These are phyloP conservation scores for Leishmania guyanensis DNA, from an alignment of 208 protist species.

Conservation along the genomic window DNA sequence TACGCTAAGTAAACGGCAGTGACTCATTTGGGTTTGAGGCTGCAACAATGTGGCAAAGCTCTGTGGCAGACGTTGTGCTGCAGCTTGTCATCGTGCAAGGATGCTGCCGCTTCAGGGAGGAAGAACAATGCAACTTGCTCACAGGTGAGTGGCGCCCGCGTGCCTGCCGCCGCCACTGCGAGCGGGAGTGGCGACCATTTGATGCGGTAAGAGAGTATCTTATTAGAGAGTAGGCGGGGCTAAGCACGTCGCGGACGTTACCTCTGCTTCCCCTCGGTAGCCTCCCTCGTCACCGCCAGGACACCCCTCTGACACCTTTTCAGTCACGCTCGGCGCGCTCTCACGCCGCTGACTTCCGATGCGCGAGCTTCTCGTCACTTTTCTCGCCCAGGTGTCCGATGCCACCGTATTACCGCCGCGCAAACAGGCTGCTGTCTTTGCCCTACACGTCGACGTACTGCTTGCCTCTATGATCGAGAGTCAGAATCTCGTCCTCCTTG, in stretches of 20 bases:
- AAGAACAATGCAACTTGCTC: constrained; percentile 16
- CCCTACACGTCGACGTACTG: constrained; percentile 14
- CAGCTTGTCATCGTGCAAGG: background rate
- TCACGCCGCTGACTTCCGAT: background rate
- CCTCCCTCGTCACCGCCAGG: background rate
- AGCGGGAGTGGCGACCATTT: constrained; percentile 14
- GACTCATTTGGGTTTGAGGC: background rate
- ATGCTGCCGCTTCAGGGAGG: constrained; percentile 23
- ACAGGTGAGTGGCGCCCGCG: constrained; percentile 5
- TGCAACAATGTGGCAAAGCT: background rate
- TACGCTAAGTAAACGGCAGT: background rate
- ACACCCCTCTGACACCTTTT: background rate
- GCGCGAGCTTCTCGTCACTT: background rate
- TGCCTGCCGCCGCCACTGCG: constrained; percentile 20
- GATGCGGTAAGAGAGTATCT: constrained; percentile 7
- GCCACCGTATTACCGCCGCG: constrained; percentile 1
- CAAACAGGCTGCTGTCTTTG: constrained; percentile 20
- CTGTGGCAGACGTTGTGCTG: background rate
- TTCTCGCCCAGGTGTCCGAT: background rate
- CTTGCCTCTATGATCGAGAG: constrained; percentile 12
- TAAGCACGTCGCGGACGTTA: background rate
- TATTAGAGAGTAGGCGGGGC: background rate
- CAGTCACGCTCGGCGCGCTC: background rate
- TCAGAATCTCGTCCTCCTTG: constrained; percentile 14
- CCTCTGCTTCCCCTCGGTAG: background rate